Base-by-base conservation (phyloP, 1,139 yeast genomes). In the Protomyces arabidopsidicola region DNA sequence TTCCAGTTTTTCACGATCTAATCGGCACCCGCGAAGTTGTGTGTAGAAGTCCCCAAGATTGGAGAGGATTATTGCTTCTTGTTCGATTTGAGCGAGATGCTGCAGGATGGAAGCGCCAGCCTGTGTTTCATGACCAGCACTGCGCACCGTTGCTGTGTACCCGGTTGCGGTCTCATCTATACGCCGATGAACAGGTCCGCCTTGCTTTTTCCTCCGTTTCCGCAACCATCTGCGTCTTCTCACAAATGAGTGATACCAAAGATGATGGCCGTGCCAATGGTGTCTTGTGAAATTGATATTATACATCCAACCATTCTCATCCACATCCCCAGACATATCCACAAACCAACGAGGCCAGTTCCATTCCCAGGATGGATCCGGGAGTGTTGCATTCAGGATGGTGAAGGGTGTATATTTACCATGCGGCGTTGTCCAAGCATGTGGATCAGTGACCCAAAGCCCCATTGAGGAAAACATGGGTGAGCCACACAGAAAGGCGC, bases 261-360 rank as follows among this genome's bases (percentile, higher is more conserved):
- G 67, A 69, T 76, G 79, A 16, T 73, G 68, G 1, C 78, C 79
- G 60, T 76, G 75, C 81, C 81, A 78, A 18, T 67, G 68, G 31
- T 64, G 53, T 1, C 75, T 69, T 16, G 74, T 68, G 68, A 78
- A 78, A 20, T 72, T 64, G 71, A 76, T 71, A 39, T 86, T 79
- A 71, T 87, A 87, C 27, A 82, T 73, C 93, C 95, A 87, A 1
- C 95, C 95, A 68, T 85, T 87, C 68, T 86, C 90, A 72, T 87
- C 95, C 16, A 86, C 84, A 69, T 87, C 90, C 55, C 80, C 79
- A 39, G 82, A 75, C 95, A 87, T 87, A 68, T 86, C 79, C 10
- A 86, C 83, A 70, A 85, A 85, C 95, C 93, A 87, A 36, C 77
- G 73, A 45, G 79, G 78, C 95, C 95, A 87, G 31, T 75, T 60